A percentile compares a stretch with the other conserved stretches of the same genome.
These are phyloP conservation scores for Erysimum cheiri DNA, from an alignment of 441 rosid species.

Conservation along the genomic window DNA sequence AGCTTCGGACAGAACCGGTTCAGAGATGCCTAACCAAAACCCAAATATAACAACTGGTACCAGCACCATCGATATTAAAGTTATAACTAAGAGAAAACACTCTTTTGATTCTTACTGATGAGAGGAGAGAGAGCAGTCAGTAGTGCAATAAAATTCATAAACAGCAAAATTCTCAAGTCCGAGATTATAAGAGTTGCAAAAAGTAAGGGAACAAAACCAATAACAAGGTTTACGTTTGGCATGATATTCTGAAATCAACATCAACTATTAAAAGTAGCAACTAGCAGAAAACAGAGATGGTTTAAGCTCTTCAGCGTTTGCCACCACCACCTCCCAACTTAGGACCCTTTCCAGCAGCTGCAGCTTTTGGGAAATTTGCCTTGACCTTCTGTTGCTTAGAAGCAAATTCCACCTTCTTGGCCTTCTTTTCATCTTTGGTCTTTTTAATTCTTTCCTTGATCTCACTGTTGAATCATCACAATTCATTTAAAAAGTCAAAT, in stretches of 20 bases:
- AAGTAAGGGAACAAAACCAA: conserved; percentile 19
- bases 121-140: background rate
- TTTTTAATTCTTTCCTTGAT: conserved; percentile 92
- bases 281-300: conserved; percentile 28
- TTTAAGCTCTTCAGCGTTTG: conserved; percentile 57
- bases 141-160: background rate
- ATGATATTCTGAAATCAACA: conserved; percentile 37
- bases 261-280: conserved; percentile 31
- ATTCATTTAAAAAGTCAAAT: background rate
- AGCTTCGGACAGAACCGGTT: too few relatives aligned
- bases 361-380: conserved; percentile 58
- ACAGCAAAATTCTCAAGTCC: conserved; percentile 23
- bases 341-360: conserved; percentile 59
- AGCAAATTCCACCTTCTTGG: conserved; percentile 80
- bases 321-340: conserved; percentile 96
- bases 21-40: too few relatives aligned
- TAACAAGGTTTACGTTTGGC: conserved; percentile 34
- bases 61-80: too few relatives aligned
- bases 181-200: conserved; percentile 30
- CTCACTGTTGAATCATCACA: conserved; percentile 51
- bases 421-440: conserved; percentile 91
- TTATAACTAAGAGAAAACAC: background rate
- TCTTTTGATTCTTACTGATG: background rate
- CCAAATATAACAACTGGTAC: too few relatives aligned
- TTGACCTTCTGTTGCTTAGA: conserved; percentile 72